Evolutionary conservation across 805 yeast genomes (phyloP), one percentile per base, ranked within the genome.

Genomic region (Candida morakotiae): DNA sequence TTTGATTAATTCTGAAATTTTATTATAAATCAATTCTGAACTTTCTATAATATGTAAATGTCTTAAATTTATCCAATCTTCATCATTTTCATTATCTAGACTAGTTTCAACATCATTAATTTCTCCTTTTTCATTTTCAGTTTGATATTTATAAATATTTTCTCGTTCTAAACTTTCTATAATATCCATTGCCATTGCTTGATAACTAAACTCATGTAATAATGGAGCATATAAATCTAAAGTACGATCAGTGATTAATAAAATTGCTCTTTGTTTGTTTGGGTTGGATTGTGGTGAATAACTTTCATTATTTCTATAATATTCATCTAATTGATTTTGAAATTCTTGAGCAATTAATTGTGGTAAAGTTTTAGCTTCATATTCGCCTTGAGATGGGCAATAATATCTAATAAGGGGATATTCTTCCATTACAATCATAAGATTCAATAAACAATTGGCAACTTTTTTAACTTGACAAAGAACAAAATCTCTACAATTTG

Each of bases 181-280:
- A 19, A 83, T 60, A 57, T 91, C 98, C 64, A 83, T 82, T 14
- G 89, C 83, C 85, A 89, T 81, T 4, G 97, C 89, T 60, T 91
- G 95, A 59, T 89, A 93, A 17, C 83, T 77, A 59, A 89, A 87
- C 55, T 87, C 96, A 58, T 93, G 98, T 38, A 89, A 60, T 32
- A 93, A 56, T 0, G 97, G 96, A 5, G 93, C 84, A 49, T 77
- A 76, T 34, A 83, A 65, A 56, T 94, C 98, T 55, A 88, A 55
- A 1, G 95, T 73, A 44, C 99, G 71, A 58, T 93, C 98, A 2
- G 85, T 68, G 14, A 93, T 77, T 23, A 93, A 58, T 45, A 91
- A 70, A 0, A 85, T 70, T 0, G 96, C 74, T 43, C 93, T 70
- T 15, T 87, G 86, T 47, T 85, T 75, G 23, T 44, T 69, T 9